Evolutionary conservation across 2,329 filamentous ascomycete genomes (phyloP), one percentile per base, ranked within the genome.

Genomic region (Lasiodiplodia hormozganensis): DNA sequence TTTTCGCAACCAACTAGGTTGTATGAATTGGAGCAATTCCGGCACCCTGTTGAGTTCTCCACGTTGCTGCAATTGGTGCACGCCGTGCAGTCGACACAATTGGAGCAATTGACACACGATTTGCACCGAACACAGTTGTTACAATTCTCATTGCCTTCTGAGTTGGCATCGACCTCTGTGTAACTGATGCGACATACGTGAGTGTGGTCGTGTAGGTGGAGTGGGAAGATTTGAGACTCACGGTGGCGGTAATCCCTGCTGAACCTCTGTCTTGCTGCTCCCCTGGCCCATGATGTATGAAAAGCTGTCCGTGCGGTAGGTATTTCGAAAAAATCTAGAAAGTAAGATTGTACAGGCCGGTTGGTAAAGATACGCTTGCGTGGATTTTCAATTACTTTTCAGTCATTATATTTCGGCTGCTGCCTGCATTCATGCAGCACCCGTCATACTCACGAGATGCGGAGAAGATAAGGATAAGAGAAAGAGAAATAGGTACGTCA

Each of bases 381-480:
- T 16, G 8, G 18, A 5, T 47, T 47, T n/a, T 16, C 18, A 11
- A 23, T 6, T 23, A 10, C 14, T n/a, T 14, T 8, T 3, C 4
- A 12, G 8, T 12, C 6, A 7, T 64, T 64, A 23, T 28, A 52
- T 38, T 2, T 1, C 10, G 4, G 11, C 23, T 64, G 47, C 60
- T 64, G 47, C 60, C 60, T 52, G 31, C 34, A 18, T 4, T 23
- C 16, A 21, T 21, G 43, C n/a, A 23, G 11, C 18, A 14, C 1
- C 10, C 12, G 23, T 25, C 38, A 36, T 43, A 47, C n/a, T 47
- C 56, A 28, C 47, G 34, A 18, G 38, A 38, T 64, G 60, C 47
- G 60, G 60, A 64, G 60, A 64, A 52, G 60, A 64, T 51, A 51
- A 38, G 40, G 25, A 52, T 31, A 11, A 18, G 21, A 62, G 4